Evolutionary conservation across 345 rosid species (phyloP), one percentile per base, ranked within the genome.

Genomic region (Dovyalis caffra): DNA sequence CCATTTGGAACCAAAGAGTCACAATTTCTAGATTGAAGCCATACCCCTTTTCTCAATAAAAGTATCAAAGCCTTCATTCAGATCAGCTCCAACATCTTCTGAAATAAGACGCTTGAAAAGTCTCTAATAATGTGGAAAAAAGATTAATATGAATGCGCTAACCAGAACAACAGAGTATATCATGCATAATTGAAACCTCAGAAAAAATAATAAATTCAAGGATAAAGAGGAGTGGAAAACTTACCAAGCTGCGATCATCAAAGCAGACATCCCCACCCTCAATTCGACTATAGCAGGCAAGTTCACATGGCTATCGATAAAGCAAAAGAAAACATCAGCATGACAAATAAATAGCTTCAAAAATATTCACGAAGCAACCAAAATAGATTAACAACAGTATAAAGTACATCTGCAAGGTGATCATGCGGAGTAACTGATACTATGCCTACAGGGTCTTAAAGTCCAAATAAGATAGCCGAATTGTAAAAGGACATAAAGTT

Each of bases 21-120:
- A 62, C 57, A 63, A 26, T 47, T 25, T 65, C 57, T 28, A 31
- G 33, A 45, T 7, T 69, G 51, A 73, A 79, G 64, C 31, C 78
- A 65, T 73, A 95, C 98, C 98, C 84, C 71, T 90, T 75, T 95
- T 95, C 74, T 84, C 91, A 69, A 74, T 81, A 81, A 86, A 95
- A 66, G 99, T 91, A 77, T 95, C 97, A 64, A 82, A 95, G 68
- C 99, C 98, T 85, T 91, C 88, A 83, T 95, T 93, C 68, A 95
- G 85, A 85, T 95, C 98, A 58, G 98, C 91, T 81, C 97, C 98
- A 82, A 89, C 73, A 37, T 93, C 95, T 83, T 93, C 93, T 68
- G 86, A 75, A 76, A 95, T 79, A 70, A 69, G 85, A 75, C 90
- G 97, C 83, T 89, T 91, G 83, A 95, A 95, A 70, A 89, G 96